Conservation (phyloP, 2,329 filamentous ascomycete species). For the Tolypocladium pustulatum region DNA sequence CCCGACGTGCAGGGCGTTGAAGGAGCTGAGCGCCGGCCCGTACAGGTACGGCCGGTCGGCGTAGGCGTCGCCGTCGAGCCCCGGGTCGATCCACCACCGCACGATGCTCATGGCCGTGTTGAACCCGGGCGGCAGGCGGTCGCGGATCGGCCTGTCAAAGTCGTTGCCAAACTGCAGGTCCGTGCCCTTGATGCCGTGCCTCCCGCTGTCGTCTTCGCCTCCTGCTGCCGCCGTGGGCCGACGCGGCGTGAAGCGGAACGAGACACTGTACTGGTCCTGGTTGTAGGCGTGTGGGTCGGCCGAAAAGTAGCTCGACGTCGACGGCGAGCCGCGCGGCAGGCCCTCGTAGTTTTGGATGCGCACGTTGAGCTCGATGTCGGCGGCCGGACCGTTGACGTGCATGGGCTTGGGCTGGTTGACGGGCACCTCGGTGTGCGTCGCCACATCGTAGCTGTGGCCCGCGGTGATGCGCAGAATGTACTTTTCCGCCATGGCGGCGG, state of each 20-base stretch:
- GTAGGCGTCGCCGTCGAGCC: slow-evolving; percentile 81
- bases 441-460: slow-evolving; percentile 62
- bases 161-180: slow-evolving; percentile 91
- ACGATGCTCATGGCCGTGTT: slow-evolving; percentile 75
- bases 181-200: slow-evolving; percentile 49
- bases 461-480: slow-evolving; percentile 78
- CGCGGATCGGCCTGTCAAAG: slow-evolving; percentile 83
- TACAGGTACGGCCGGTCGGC: slow-evolving; percentile 80
- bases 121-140: slow-evolving; percentile 79
- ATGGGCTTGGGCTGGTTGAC: slow-evolving; percentile 62
- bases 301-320: slow-evolving; percentile 68
- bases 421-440: slow-evolving; percentile 61
- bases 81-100: slow-evolving; percentile 84
- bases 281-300: slow-evolving; percentile 53
- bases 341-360: slow-evolving; percentile 59
- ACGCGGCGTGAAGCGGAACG: slow-evolving; percentile 69
- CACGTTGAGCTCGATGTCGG: slow-evolving; percentile 61
- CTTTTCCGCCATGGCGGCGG: slow-evolving; percentile 48
- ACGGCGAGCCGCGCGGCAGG: slow-evolving; percentile 60
- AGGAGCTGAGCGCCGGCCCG: slow-evolving; percentile 67
- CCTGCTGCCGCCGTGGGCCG: slow-evolving; percentile 11
- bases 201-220: slow-evolving; percentile 2
- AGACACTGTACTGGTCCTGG: slow-evolving; percentile 75
- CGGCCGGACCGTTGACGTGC: slow-evolving; percentile 50
- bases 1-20: slow-evolving; percentile 67